Evolutionary conservation across 345 rosid genomes (phyloP).

Genomic region (Hypericum perforatum): DNA sequence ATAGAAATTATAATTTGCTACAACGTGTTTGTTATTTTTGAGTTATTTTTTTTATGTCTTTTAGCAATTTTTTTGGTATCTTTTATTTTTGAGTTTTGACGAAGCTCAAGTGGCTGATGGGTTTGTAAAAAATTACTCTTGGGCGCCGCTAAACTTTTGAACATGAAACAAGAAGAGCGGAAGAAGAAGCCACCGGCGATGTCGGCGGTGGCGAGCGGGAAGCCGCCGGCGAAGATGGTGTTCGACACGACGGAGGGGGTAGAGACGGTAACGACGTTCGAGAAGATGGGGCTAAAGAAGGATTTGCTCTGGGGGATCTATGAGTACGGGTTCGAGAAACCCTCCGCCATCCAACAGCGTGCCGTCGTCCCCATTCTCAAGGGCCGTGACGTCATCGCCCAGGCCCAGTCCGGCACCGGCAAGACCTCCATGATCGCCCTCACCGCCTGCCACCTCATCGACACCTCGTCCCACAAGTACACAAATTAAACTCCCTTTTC

Average conservation of each 20-base stretch:
- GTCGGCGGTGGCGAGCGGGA: constrained; percentile 33
- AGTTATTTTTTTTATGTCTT: too few relatives aligned
- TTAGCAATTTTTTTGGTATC: too few relatives aligned
- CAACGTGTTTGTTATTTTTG: too few relatives aligned
- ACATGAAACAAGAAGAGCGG: too few relatives aligned
- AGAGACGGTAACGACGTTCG: constrained; percentile 76
- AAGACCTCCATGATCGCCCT: constrained; percentile 97
- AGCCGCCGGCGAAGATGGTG: constrained; percentile 45
- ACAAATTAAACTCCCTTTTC: constrained; percentile 8
- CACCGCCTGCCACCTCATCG: constrained; percentile 76
- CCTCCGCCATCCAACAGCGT: constrained; percentile 92
- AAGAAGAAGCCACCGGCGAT: constrained; percentile 12
- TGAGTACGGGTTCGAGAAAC: constrained; percentile 82
- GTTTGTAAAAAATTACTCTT: too few relatives aligned
- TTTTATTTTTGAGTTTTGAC: too few relatives aligned
- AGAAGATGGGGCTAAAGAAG: constrained; percentile 72
- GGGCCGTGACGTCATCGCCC: constrained; percentile 93
- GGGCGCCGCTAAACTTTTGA: too few relatives aligned
- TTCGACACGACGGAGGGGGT: constrained; percentile 89
- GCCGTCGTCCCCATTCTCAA: constrained; percentile 87
- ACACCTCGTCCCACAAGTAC: constrained; percentile 66
- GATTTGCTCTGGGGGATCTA: constrained; percentile 79
- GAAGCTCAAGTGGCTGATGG: too few relatives aligned
- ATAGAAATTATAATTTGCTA: too few relatives aligned
- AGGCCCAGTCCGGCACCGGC: constrained; percentile 98